Percentiles rank a stretch among this genome's conserved stretches.
phyloP scores from a whole-genome alignment of 140 eudicot genomes.

The Anethum foeniculum region DNA sequence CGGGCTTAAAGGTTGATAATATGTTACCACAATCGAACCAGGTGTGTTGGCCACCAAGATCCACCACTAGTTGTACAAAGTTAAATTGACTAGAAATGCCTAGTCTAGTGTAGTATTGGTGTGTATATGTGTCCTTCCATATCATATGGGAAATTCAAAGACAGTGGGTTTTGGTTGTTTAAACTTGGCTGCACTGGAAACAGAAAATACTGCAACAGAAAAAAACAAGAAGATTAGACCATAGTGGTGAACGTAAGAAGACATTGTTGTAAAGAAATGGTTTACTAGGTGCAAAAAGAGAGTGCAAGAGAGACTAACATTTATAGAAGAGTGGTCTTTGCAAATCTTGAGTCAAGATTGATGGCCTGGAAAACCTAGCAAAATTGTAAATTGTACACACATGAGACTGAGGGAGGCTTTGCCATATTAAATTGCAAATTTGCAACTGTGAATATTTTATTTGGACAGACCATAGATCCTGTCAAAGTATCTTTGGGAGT shows the following conservation, averaged over 20 bases:
- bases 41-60: conserved; percentile 11
- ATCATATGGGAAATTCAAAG: conserved; percentile 16
- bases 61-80: conserved; percentile 4
- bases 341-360: no score
- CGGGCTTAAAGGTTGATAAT: no score
- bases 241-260: background rate
- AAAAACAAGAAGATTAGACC: background rate
- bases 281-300: background rate
- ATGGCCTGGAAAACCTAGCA: no score
- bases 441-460: no score
- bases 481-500: no score
- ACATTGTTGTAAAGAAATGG: conserved; percentile 9
- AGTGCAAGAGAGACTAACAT: background rate
- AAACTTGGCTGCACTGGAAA: background rate
- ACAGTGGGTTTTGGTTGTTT: background rate
- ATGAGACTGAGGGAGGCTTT: no score
- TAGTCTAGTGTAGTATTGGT: conserved; percentile 18
- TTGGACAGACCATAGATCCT: no score
- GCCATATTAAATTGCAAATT: no score
- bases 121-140: background rate
- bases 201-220: background rate
- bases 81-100: conserved; percentile 4
- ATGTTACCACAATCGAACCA: conserved; percentile 20
- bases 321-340: background rate
- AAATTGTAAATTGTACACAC: no score